Evolutionary conservation across 768 basidiomycete genomes (phyloP).

Genomic region (Psilocybe tampanensis): DNA sequence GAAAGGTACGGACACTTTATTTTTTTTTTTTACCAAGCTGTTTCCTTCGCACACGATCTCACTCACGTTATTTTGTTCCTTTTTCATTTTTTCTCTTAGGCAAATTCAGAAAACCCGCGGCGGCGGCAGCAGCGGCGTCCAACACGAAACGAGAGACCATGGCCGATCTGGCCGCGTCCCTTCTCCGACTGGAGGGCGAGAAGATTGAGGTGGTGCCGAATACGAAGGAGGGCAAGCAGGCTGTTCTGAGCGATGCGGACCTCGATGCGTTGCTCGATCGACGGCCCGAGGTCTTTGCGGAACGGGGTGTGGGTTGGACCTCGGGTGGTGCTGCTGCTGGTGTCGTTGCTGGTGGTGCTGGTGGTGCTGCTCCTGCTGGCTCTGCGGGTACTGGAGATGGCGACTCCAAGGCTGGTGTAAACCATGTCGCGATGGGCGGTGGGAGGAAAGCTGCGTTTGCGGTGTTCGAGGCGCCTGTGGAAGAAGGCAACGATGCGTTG

Average conservation of each 20-base stretch:
- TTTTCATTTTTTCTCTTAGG: too few species aligned
- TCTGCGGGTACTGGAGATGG: too few species aligned
- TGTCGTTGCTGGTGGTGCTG: constrained; percentile 6
- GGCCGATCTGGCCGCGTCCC: constrained; percentile 77
- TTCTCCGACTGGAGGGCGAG: constrained; percentile 84
- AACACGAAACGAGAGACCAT: constrained; percentile 62
- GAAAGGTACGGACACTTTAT: constrained; percentile 53
- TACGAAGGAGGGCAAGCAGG: constrained; percentile 66
- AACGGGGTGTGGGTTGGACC: constrained; percentile 75
- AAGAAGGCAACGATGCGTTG: constrained; percentile 65
- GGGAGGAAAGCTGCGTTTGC: constrained; percentile 66
- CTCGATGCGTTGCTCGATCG: constrained; percentile 82
- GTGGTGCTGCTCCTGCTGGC: too few species aligned
- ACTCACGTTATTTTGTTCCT: too few species aligned
- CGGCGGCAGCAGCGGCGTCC: constrained; percentile 46
- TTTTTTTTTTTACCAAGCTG: constrained; percentile 1
- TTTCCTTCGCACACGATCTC: too few species aligned
- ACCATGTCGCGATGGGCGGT: constrained; percentile 15
- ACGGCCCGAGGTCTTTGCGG: constrained; percentile 69
- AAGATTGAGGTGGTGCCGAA: constrained; percentile 85
- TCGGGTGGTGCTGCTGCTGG: constrained; percentile 34
- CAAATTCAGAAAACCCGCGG: constrained; percentile 83
- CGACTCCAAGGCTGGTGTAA: constrained; percentile 9
- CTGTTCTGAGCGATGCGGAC: constrained; percentile 82
- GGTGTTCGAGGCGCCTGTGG: constrained; percentile 69